Conservation (phyloP, 176 grass and related monocot species). For the Rhipidocladum racemiflorum region DNA sequence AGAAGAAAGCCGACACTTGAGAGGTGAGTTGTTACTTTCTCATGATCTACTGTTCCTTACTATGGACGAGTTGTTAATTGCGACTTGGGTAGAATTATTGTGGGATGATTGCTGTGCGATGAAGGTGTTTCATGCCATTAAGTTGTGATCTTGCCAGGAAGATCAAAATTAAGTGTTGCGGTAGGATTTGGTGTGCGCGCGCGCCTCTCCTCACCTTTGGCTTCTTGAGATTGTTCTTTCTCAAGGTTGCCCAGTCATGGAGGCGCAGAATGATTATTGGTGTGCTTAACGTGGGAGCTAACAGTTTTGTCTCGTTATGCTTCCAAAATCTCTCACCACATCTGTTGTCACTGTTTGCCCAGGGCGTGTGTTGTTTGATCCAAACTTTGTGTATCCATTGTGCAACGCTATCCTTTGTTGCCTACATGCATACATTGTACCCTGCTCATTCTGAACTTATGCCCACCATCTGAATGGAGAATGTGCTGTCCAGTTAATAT, state of each 20-base stretch:
- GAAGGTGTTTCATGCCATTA: background rate
- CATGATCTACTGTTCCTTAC: background rate
- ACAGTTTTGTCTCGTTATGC: constrained; percentile 29
- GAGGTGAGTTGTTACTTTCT: constrained; percentile 4
- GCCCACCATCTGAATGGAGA: background rate
- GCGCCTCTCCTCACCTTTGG: constrained; percentile 77
- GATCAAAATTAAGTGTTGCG: background rate
- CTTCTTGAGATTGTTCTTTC: constrained; percentile 59
- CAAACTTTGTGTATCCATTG: background rate
- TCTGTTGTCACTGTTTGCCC: background rate
- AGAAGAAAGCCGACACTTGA: constrained; percentile 44
- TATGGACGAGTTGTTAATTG: background rate
- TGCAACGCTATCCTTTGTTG: background rate
- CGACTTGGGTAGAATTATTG: background rate
- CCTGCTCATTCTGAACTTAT: background rate
- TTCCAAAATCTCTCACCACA: constrained; percentile 72
- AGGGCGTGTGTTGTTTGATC: background rate
- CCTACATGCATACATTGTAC: background rate
- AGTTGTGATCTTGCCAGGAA: background rate
- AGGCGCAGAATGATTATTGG: constrained; percentile 42
- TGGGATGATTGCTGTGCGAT: background rate
- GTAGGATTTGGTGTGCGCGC: background rate
- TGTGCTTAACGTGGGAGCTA: constrained; percentile 75
- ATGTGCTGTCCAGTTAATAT: background rate
- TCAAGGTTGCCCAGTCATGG: constrained; percentile 76